Conservation (phyloP, 257 asterid genomes). For the Nicotiana otophora region DNA sequence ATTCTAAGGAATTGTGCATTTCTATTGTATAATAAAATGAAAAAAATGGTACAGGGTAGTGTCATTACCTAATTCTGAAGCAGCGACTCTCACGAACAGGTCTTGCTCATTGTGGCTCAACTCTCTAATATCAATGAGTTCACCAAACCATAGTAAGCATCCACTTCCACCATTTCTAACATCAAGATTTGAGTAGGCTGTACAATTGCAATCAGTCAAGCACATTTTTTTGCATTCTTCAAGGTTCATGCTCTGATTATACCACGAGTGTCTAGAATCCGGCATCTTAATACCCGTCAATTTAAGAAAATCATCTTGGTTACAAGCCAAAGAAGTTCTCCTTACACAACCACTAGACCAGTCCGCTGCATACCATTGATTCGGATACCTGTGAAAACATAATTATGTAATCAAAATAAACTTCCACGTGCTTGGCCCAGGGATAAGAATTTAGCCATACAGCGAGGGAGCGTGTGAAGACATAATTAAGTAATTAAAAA, state of each 20-base stretch:
- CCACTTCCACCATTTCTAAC: constrained; percentile 22
- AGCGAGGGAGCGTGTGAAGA: neutral
- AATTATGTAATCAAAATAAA: neutral
- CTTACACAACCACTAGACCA: constrained; percentile 23
- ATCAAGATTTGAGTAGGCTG: constrained; percentile 34
- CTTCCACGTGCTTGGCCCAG: neutral
- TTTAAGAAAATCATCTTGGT: constrained; percentile 5
- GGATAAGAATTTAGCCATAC: neutral
- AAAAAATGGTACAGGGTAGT: neutral
- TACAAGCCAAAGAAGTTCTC: constrained; percentile 4
- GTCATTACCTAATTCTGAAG: constrained; percentile 15
- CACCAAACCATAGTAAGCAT: constrained; percentile 37
- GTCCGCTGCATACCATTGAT: neutral
- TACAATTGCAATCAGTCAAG: constrained; percentile 33
- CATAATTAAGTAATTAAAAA: neutral
- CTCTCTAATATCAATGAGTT: constrained; percentile 34
- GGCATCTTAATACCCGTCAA: constrained; percentile 9
- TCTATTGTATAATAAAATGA: neutral
- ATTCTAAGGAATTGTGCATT: neutral
- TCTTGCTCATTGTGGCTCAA: neutral
- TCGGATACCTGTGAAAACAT: neutral
- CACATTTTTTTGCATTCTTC: constrained; percentile 34
- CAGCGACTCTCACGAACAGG: constrained; percentile 10
- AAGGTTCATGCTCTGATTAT: constrained; percentile 18
- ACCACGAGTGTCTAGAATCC: constrained; percentile 19